Percentiles rank a stretch among this genome's conserved stretches.
Conservation (phyloP, 139 green algal genomes). For the Chlorella sp. region DNA sequence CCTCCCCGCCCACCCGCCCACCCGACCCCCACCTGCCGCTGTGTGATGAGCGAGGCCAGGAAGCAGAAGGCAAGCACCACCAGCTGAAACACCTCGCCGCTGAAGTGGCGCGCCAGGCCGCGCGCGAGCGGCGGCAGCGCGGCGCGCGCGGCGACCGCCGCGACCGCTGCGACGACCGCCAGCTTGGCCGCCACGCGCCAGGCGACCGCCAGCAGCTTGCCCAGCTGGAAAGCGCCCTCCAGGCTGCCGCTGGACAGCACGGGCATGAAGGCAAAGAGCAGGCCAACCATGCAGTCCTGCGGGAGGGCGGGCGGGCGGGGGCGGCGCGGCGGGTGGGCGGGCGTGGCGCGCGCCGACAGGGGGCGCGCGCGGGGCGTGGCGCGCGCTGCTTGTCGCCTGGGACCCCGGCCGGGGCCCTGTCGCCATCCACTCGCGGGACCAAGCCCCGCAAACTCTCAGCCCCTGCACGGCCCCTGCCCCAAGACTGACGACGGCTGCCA, state of each 20-base stretch:
- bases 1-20: too few relatives aligned
- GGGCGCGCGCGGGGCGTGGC: too few relatives aligned
- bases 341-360: too few relatives aligned
- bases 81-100: slow-evolving; percentile 84
- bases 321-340: too few relatives aligned
- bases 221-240: slow-evolving; percentile 13
- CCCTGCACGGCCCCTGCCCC: too few relatives aligned
- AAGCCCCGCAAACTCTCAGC: too few relatives aligned
- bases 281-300: slow-evolving; percentile 91
- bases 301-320: background rate
- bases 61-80: slow-evolving; percentile 82
- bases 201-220: slow-evolving; percentile 8
- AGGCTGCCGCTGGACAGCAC: slow-evolving; percentile 53
- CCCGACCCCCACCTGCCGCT: too few relatives aligned
- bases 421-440: too few relatives aligned
- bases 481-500: too few relatives aligned
- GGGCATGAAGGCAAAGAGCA: slow-evolving; percentile 96
- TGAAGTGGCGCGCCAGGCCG: slow-evolving; percentile 47
- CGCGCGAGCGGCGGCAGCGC: slow-evolving; percentile 65
- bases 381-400: too few relatives aligned
- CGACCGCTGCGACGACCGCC: slow-evolving; percentile 34
- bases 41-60: slow-evolving; percentile 57
- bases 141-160: slow-evolving; percentile 47
- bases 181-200: slow-evolving; percentile 41
- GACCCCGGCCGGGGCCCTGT: too few relatives aligned